A percentile compares a stretch with the other conserved stretches of the same genome.
Conservation (phyloP, 106 monocot species). For the Phalaenopsis equestris region DNA sequence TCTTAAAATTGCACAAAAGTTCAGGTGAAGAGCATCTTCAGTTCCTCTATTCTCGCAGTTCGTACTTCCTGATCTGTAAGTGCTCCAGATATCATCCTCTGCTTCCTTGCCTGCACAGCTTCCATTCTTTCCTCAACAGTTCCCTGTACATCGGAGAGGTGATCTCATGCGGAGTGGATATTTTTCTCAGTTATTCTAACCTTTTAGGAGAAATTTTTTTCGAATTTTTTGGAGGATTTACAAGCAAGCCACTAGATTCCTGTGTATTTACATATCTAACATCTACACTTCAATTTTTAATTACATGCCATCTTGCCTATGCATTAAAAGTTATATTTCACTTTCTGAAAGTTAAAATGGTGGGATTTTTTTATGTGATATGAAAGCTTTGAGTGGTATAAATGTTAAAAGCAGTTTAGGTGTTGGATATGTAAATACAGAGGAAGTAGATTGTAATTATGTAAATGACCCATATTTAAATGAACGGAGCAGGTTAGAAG, state of each 20-base stretch:
- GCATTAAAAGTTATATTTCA: too few species aligned
- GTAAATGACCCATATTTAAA: not conserved
- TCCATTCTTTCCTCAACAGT: constrained; percentile 95
- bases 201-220: not conserved
- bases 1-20: not conserved
- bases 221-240: too few species aligned
- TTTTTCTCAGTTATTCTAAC: not conserved
- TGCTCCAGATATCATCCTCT: constrained; percentile 85
- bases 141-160: constrained; percentile 29
- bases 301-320: too few species aligned
- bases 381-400: too few species aligned
- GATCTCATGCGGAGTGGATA: not conserved
- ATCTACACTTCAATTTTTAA: too few species aligned
- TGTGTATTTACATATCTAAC: too few species aligned
- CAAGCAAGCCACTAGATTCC: too few species aligned
- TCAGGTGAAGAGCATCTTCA: constrained; percentile 78
- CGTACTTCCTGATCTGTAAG: constrained; percentile 90
- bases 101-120: constrained; percentile 78
- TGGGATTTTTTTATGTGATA: too few species aligned
- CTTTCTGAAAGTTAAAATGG: too few species aligned
- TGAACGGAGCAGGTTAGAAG: not conserved
- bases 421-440: too few species aligned
- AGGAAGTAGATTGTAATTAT: too few species aligned
- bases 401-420: too few species aligned
- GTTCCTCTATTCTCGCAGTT: constrained; percentile 78